A percentile compares a stretch with the other conserved stretches of the same genome.
These are phyloP conservation scores for Cubamyces lactineus DNA, from an alignment of 768 basidiomycete genomes.

Conservation along the genomic window DNA sequence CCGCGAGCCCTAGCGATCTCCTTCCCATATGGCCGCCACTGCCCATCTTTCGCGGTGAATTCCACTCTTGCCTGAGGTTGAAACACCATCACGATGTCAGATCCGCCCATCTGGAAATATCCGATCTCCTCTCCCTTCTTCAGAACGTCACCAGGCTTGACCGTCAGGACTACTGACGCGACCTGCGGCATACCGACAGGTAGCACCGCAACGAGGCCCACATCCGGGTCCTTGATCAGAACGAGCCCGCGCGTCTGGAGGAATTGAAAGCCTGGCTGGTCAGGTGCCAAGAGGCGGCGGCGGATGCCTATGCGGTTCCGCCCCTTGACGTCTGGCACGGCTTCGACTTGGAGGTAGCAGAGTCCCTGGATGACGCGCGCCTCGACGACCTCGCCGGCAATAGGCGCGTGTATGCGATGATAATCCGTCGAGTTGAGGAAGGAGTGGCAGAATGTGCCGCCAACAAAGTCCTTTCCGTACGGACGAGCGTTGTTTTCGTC, in stretches of 20 bases:
- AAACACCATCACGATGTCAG: conserved; percentile 4
- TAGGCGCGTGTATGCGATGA: neutral
- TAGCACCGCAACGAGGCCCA: neutral
- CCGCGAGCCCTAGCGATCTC: neutral
- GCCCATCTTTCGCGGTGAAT: neutral
- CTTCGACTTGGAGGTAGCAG: neutral
- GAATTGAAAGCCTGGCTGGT: neutral
- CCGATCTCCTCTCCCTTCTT: neutral
- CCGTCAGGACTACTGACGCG: neutral
- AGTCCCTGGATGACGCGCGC: neutral
- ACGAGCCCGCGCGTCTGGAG: neutral
- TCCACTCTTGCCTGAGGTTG: neutral
- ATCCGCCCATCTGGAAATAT: conserved; percentile 7
- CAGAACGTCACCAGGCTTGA: neutral
- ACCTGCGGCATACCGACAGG: neutral
- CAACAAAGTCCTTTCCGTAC: neutral
- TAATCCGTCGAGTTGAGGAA: neutral
- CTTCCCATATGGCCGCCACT: neutral
- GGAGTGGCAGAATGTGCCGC: neutral
- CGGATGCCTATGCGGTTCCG: neutral
- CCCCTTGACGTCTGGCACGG: neutral
- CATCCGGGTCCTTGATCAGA: neutral
- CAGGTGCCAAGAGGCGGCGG: neutral
- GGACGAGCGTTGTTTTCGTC: neutral
- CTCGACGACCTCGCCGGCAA: neutral